Base-by-base conservation (phyloP, 2,329 filamentous ascomycete species). In the Microdochium nivale region DNA sequence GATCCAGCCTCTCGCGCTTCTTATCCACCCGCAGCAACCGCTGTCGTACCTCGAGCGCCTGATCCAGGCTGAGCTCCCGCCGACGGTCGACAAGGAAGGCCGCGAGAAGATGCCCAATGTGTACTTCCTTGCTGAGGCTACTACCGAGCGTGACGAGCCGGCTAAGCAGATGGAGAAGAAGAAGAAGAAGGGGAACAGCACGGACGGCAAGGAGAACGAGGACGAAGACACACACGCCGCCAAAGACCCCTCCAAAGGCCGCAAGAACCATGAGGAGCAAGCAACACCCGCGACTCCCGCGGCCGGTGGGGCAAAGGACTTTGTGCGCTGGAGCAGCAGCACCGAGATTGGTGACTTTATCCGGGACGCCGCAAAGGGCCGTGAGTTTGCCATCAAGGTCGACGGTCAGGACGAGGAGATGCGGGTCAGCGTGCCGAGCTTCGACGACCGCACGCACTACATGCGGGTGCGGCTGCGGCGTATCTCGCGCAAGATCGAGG, bases 271-370 rank as follows among this genome's bases (percentile, higher is more conserved):
- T n/a, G n/a, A n/a, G n/a, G n/a, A n/a, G n/a, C n/a, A n/a, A 72
- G 65, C 25, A 65, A 63, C 53, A 74, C 67, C 11, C 62, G 57
- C 35, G 59, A 44, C n/a, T n/a, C n/a, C n/a, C n/a, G n/a, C n/a
- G n/a, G n/a, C n/a, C n/a, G n/a, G n/a, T n/a, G 4, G 71, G 78
- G 16, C 71, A 78, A 25, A 77, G 52, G 79, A 81, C 51, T 94
- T 92, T 72, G 88, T 96, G 2, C 84, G 90, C 27, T 96, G 91
- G 91, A 90, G 86, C 46, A 83, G 84, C 43, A 88, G 85, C 27
- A 96, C 91, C 1, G 91, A 96, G 65, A 87, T 96, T 30, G 91
- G 91, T 10, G 91, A 96, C 69, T 96, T 96, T 63, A 94, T 96
- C 57, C 83, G 90, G 9, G 91, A 96, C 64, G 90, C 91, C 0